Base-by-base conservation (phyloP, 352 stramenopile species). In the Aphanomyces invadans region DNA sequence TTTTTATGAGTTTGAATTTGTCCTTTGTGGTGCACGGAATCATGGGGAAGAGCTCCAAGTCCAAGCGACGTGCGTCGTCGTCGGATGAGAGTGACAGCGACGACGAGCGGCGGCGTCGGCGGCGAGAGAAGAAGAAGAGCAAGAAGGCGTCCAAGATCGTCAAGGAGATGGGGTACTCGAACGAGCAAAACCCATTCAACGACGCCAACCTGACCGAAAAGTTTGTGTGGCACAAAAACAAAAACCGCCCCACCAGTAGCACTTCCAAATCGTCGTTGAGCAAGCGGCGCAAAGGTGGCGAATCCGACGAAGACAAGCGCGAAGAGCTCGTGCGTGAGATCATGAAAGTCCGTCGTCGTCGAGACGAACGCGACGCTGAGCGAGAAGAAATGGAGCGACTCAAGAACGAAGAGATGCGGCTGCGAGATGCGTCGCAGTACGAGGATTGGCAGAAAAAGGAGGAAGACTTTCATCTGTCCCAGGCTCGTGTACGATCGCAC, bases 151-250 rank as follows among this genome's bases (percentile, higher is more conserved):
- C 82, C 45, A 92, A 92, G 59, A 73, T 95, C 69, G 75, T 92
- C 28, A 75, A 81, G 42, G 75, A 74, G 31, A 83, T 98, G 71
- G 95, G 96, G 38, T 99, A 99, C 76, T 97, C 95, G n/a, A 96
- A 98, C 74, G 96, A 99, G 21, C 89, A 96, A 45, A 99, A 99
- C 76, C 97, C 97, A 49, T 99, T 99, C 64, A 93, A 96, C 23
- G 97, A 99, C 78, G 88, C 94, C 21, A 98, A 98, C 71, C 76
- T 99, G 46, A 93, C 94, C 60, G 83, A 98, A 71, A 92, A 88
- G 9, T 99, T 99, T 73, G 90, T 97, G 3, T 99, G 97, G 96
- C 88, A 88, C 61, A 99, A 99, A 71, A 99, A 98, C 96, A 70
- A 86, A 95, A 45, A 72, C 73, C 19, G 62, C 36, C 54, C 55